Evolutionary conservation across 1,139 yeast genomes (phyloP).

Genomic region (Geotrichum bryndzae): DNA sequence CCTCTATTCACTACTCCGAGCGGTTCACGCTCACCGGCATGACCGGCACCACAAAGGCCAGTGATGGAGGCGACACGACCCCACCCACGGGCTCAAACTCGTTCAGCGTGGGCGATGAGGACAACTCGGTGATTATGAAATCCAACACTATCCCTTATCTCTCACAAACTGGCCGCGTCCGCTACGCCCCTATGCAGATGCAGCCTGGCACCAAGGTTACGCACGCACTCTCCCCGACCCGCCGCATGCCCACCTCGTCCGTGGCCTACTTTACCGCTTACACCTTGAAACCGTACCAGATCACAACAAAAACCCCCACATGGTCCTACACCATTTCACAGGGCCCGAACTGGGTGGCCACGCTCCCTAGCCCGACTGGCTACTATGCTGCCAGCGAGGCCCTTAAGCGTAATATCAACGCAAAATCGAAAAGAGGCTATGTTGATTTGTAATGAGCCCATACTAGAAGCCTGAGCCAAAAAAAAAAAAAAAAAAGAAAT

Average conservation of each 20-base stretch:
- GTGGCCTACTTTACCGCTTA: slow-evolving; percentile 52
- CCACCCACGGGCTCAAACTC: slow-evolving; percentile 42
- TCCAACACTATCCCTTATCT: slow-evolving; percentile 58
- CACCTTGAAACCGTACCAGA: slow-evolving; percentile 30
- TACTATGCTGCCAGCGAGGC: slow-evolving; percentile 28
- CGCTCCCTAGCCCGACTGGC: slow-evolving; percentile 26
- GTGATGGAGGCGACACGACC: slow-evolving; percentile 38
- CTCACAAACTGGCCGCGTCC: slow-evolving; percentile 62
- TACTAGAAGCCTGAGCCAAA: neutral
- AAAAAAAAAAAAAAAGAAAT: neutral
- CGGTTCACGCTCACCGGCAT: slow-evolving; percentile 63
- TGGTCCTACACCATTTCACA: slow-evolving; percentile 72
- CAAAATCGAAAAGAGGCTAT: slow-evolving; percentile 15
- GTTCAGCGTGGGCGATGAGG: slow-evolving; percentile 25
- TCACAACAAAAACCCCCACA: slow-evolving; percentile 75
- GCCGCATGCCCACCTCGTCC: slow-evolving; percentile 50
- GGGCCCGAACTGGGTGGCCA: slow-evolving; percentile 52
- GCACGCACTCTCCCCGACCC: slow-evolving; percentile 20
- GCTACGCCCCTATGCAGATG: slow-evolving; percentile 86
- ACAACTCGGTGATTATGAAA: slow-evolving; percentile 33
- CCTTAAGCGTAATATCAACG: slow-evolving; percentile 15
- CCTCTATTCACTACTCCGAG: slow-evolving; percentile 64
- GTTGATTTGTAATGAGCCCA: slow-evolving; percentile 7
- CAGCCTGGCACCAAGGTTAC: slow-evolving; percentile 75
- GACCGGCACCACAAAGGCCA: slow-evolving; percentile 50